These are phyloP conservation scores for Starmerella bombi DNA, from an alignment of 805 yeast genomes.

Conservation along the genomic window DNA sequence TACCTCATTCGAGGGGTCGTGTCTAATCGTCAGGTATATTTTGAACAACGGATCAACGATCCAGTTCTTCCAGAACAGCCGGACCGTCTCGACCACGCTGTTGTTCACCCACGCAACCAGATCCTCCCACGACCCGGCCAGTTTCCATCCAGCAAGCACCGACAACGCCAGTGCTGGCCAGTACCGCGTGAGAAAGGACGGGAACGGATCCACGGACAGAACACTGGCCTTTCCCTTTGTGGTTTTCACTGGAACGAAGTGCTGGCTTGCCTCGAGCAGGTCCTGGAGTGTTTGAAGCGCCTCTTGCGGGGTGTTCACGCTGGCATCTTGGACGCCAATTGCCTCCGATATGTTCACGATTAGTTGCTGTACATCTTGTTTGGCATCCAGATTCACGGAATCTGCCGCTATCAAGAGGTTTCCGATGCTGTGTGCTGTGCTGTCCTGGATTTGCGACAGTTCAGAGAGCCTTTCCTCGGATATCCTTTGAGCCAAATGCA, in stretches of 20 bases:
- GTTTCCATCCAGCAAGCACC: slow-evolving; percentile 24
- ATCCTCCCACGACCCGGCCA: slow-evolving; percentile 40
- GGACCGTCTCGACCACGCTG: slow-evolving; percentile 49
- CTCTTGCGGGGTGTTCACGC: slow-evolving; percentile 7
- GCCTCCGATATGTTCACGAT: slow-evolving; percentile 6
- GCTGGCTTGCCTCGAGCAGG: slow-evolving; percentile 13
- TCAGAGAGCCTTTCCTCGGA: background rate
- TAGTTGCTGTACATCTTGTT: background rate
- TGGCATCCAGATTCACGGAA: background rate
- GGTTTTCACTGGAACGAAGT: background rate
- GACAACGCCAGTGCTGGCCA: slow-evolving; percentile 49
- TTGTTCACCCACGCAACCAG: slow-evolving; percentile 44
- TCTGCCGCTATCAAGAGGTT: background rate
- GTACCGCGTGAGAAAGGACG: slow-evolving; percentile 33
- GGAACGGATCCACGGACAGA: slow-evolving; percentile 4
- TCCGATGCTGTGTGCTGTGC: background rate
- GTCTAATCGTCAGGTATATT: slow-evolving; percentile 67
- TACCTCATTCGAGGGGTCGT: slow-evolving; percentile 59
- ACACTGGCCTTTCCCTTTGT: background rate
- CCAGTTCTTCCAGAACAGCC: slow-evolving; percentile 73
- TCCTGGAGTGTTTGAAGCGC: slow-evolving; percentile 13
- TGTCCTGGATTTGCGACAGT: background rate
- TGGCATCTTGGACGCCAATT: background rate
- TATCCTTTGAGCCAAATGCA: background rate
- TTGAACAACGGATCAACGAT: slow-evolving; percentile 59